Base-by-base conservation (phyloP, 257 asterid genomes). In the Gardenia jasminoides region DNA sequence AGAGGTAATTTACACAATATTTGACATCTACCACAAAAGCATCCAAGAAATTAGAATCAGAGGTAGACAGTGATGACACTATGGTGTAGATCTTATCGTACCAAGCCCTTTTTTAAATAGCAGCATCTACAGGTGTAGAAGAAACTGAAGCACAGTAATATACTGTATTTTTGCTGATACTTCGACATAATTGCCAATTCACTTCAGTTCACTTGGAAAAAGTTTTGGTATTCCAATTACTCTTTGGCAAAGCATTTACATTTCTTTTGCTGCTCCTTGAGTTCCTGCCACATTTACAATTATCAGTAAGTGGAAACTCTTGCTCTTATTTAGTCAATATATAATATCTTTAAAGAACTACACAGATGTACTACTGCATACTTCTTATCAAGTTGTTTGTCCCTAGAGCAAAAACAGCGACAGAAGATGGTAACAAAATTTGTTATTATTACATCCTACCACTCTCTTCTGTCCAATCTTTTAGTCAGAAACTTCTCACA, bases 251-350 rank as follows among this genome's bases (percentile, higher is more conserved):
- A 86, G 89, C 98, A 92, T 65, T 82, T 91, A 87, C 98, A 94
- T 74, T 91, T 90, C 94, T 87, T 91, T 84, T 94, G 97, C 83
- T 90, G 90, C 89, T 94, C 97, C 9, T 85, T 79, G 70, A 92
- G 97, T 76, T 92, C 98, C 98, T 94, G 95, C 84, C 61, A 79
- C 31, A 79, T 74, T 67, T 56, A 74, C 75, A 62, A 46, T 59
- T 78, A 31, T 76, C 64, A 20, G 24, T 39, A 24, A 48, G 74
- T 68, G 74, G 72, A 75, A 70, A 62, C 65, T 26, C 67, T 56
- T n/a, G 39, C 59, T 47, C 66, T 59, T 36, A 41, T 72, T 52
- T 48, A 50, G 43, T 75, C 48, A 68, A 68, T 39, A 20, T 56
- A 75, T 56, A 28, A 33, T 43, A 67, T 71, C 69, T 71, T 44